These are phyloP conservation scores for Tripterygium wilfordii DNA, from an alignment of 177 flowering plant species.

Conservation along the genomic window DNA sequence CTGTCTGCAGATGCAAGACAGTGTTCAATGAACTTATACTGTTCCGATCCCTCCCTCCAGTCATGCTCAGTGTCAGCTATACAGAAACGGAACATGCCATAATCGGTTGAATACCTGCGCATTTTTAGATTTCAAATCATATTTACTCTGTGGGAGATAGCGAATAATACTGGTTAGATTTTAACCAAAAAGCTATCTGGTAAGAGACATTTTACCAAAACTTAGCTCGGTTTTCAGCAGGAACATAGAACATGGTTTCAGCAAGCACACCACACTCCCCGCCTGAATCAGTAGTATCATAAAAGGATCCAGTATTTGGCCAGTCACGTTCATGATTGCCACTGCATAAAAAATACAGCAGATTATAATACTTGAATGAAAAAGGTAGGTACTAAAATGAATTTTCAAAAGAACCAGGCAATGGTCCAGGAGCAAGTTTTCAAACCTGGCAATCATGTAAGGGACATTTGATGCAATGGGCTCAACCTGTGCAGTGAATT, in stretches of 20 bases:
- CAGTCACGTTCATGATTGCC: constrained; percentile 80
- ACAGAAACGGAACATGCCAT: constrained; percentile 81
- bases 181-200: too few species aligned
- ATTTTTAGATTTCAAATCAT: too few species aligned
- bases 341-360: constrained; percentile 26
- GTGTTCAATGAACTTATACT: constrained; percentile 52
- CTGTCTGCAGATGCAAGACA: constrained; percentile 70
- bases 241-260: constrained; percentile 70
- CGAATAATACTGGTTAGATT: too few species aligned
- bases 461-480: constrained; percentile 71
- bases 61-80: constrained; percentile 73
- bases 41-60: constrained; percentile 81
- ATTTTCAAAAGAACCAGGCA: too few species aligned
- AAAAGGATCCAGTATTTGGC: constrained; percentile 69
- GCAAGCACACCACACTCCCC: constrained; percentile 81
- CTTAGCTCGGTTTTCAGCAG: constrained; percentile 70
- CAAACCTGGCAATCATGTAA: constrained; percentile 72
- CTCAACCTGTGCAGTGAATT: constrained; percentile 63
- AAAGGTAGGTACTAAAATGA: too few species aligned
- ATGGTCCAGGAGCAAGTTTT: too few species aligned
- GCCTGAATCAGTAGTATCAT: constrained; percentile 48
- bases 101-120: constrained; percentile 64
- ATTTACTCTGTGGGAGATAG: too few species aligned
- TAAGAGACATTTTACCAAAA: too few species aligned
- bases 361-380: too few species aligned